Evolutionary conservation across 1,139 yeast species (phyloP).

Genomic region (Blastobotrys apis): DNA sequence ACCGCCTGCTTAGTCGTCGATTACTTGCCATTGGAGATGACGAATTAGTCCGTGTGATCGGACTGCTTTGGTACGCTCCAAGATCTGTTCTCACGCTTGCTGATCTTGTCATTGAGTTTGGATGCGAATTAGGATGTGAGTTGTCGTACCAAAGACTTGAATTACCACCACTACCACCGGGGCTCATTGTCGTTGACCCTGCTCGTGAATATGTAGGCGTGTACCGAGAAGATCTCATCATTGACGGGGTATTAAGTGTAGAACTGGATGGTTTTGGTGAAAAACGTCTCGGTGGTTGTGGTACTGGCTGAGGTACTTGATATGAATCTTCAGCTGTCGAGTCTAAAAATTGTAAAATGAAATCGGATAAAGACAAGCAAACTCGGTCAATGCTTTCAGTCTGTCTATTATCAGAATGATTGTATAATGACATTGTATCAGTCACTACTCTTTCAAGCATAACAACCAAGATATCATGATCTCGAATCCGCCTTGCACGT

Average conservation of each 20-base stretch:
- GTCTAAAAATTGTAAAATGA: conserved; percentile 21
- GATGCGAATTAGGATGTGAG: background rate
- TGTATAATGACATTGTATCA: conserved; percentile 25
- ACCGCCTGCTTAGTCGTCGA: conserved; percentile 9
- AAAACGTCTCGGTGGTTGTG: background rate
- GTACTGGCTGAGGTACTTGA: background rate
- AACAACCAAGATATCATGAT: conserved; percentile 22
- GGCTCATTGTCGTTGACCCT: background rate
- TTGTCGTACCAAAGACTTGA: conserved; percentile 1
- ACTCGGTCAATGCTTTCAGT: conserved; percentile 23
- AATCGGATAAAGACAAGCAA: conserved; percentile 29
- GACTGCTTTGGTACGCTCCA: conserved; percentile 2
- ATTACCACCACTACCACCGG: no score
- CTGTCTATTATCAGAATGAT: conserved; percentile 14
- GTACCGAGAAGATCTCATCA: background rate
- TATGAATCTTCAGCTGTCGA: background rate
- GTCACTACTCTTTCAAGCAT: conserved; percentile 29
- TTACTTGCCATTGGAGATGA: conserved; percentile 8
- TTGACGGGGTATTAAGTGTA: background rate
- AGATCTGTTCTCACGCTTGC: background rate
- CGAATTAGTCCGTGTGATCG: conserved; percentile 2
- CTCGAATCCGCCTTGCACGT: conserved; percentile 20
- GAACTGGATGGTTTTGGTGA: conserved; percentile 1
- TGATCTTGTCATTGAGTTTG: background rate
- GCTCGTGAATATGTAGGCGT: no score